Conservation (phyloP, 2,329 filamentous ascomycete genomes). For the Rhexocercosporidium sp. region DNA sequence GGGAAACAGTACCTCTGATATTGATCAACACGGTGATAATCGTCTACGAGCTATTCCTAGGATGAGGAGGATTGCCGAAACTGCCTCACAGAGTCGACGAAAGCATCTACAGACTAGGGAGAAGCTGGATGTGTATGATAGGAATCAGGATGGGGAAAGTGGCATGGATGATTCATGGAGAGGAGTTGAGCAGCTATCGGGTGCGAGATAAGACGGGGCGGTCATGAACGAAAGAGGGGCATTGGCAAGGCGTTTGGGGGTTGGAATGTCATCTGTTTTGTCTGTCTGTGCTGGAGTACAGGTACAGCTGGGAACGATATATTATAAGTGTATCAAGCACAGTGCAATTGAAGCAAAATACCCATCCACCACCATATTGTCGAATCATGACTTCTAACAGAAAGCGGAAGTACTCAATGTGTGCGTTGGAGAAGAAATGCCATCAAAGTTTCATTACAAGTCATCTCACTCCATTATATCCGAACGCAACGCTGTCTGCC, state of each 20-base stretch:
- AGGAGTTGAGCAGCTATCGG: neutral
- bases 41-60: slow-evolving; percentile 78
- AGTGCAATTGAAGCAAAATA: neutral
- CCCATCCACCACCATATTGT: neutral
- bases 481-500: neutral
- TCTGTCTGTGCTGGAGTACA: neutral
- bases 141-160: neutral
- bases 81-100: too few relatives aligned
- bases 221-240: neutral
- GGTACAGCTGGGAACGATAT: neutral
- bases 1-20: slow-evolving; percentile 75
- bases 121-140: neutral
- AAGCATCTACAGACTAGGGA: too few relatives aligned
- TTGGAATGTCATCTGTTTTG: neutral
- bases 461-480: slow-evolving; percentile 16
- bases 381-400: too few relatives aligned
- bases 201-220: neutral
- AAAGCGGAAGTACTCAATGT: too few relatives aligned
- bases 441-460: slow-evolving; percentile 14
- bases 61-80: slow-evolving; percentile 51
- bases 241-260: slow-evolving; percentile 23
- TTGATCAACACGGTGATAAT: slow-evolving; percentile 83
- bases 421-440: neutral
- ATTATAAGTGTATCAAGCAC: neutral
- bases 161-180: neutral